These are phyloP conservation scores for Rutidosis leptorrhynchoides DNA, from an alignment of 129 eudicot genomes.

Conservation along the genomic window DNA sequence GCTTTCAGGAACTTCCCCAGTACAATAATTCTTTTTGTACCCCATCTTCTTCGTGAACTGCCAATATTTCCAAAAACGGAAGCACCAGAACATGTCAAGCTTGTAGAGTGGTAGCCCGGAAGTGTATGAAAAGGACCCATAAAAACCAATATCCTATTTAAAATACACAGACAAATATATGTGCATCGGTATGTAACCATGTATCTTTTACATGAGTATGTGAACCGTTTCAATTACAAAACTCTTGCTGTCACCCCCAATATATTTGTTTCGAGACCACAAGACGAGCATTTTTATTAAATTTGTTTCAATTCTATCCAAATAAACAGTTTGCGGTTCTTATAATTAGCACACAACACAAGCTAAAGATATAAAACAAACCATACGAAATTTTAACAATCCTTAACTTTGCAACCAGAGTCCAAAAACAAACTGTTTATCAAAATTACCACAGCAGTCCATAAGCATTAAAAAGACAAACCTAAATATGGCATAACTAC, in stretches of 20 bases:
- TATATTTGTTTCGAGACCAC: conserved; percentile 1
- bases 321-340: not conserved
- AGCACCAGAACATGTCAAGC: conserved; percentile 17
- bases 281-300: not conserved
- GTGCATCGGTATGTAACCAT: not conserved
- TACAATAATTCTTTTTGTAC: conserved; percentile 19
- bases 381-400: not conserved
- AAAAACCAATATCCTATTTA: not conserved
- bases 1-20: conserved; percentile 44
- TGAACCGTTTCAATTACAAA: not conserved
- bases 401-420: not conserved
- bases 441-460: not conserved
- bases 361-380: not conserved
- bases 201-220: not conserved
- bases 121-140: conserved; percentile 13
- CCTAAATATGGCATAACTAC: not conserved
- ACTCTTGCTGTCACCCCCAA: not conserved
- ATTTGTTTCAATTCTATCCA: not conserved
- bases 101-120: conserved; percentile 11
- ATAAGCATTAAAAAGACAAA: not conserved
- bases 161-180: not conserved
- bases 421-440: not conserved
- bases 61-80: conserved; percentile 24
- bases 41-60: conserved; percentile 40
- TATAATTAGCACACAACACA: conserved; percentile 16